Percentiles rank a stretch among this genome's conserved stretches.
phyloP scores from a whole-genome alignment of 2,329 filamentous ascomycete genomes.

The Aspergillus neotritici region DNA sequence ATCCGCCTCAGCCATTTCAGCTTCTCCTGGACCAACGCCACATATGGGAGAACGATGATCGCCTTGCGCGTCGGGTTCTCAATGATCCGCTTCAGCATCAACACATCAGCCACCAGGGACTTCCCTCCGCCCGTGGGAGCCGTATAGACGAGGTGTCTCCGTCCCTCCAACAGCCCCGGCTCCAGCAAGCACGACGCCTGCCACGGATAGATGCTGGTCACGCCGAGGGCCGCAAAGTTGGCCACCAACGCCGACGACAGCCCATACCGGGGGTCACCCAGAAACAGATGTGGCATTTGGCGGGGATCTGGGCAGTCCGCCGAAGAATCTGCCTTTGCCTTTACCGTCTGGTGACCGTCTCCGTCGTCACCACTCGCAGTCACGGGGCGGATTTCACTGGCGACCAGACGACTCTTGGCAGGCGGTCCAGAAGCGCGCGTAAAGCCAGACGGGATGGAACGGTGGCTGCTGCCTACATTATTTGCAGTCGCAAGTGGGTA shows the following conservation, averaged over 20 bases:
- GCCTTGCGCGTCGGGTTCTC: constrained; percentile 60
- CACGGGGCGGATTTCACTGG: constrained; percentile 31
- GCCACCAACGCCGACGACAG: constrained; percentile 56
- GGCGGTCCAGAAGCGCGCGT: constrained; percentile 23
- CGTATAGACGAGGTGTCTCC: constrained; percentile 69
- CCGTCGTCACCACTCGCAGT: constrained; percentile 14
- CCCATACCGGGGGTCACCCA: constrained; percentile 59
- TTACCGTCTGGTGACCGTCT: constrained; percentile 8
- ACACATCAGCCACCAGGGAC: constrained; percentile 65
- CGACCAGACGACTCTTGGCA: constrained; percentile 34
- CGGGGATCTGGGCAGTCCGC: constrained; percentile 26
- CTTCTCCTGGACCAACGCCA: constrained; percentile 75
- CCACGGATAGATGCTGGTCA: constrained; percentile 71
- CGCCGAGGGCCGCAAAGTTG: constrained; percentile 63
- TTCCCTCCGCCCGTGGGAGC: constrained; percentile 75
- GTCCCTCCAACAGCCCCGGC: constrained; percentile 59
- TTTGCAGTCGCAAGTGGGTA: neutral
- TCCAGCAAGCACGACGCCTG: constrained; percentile 68
- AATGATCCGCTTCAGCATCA: constrained; percentile 68
- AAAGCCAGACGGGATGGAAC: constrained; percentile 21
- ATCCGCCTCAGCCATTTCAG: constrained; percentile 65
- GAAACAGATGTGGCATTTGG: constrained; percentile 48
- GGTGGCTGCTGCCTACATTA: constrained; percentile 1
- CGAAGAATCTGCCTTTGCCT: constrained; percentile 48
- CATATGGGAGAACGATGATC: constrained; percentile 68